phyloP scores from a whole-genome alignment of 176 grass and related monocot genomes.

The Ensete glaucum region DNA sequence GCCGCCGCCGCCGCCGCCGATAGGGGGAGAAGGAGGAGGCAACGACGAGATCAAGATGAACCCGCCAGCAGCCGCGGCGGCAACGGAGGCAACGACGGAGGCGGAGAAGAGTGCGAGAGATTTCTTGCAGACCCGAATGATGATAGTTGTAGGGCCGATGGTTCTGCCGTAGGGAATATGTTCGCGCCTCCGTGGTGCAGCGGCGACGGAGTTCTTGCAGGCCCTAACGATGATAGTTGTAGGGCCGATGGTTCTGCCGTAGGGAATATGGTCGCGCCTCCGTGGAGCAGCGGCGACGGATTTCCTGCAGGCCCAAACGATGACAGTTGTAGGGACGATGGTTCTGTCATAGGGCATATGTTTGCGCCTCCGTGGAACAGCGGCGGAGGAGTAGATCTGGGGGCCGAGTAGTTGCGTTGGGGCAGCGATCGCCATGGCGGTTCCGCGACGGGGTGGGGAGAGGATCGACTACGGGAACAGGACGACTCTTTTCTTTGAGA shows the following conservation, averaged over 20 bases:
- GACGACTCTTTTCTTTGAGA: no score
- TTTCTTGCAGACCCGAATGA: background rate
- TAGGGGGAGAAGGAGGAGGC: constrained; percentile 7
- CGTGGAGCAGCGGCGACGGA: background rate
- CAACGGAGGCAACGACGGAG: background rate
- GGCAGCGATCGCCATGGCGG: no score
- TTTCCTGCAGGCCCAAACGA: background rate
- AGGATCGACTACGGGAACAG: no score
- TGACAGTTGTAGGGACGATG: background rate
- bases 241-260: background rate
- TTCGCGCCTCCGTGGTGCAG: no score
- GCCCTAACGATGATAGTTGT: background rate
- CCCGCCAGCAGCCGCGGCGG: constrained; percentile 28
- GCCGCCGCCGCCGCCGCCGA: constrained; percentile 7
- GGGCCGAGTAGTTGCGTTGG: no score
- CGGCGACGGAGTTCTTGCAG: background rate
- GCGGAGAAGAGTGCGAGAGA: background rate
- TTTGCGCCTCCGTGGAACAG: no score
- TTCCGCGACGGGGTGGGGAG: no score
- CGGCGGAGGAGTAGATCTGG: no score
- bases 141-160: background rate
- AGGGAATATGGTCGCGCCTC: no score
- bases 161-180: no score
- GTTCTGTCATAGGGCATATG: no score
- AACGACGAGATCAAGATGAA: constrained; percentile 39